Evolutionary conservation across 2,329 filamentous ascomycete genomes (phyloP).

Genomic region (Cryphonectria naterciae): DNA sequence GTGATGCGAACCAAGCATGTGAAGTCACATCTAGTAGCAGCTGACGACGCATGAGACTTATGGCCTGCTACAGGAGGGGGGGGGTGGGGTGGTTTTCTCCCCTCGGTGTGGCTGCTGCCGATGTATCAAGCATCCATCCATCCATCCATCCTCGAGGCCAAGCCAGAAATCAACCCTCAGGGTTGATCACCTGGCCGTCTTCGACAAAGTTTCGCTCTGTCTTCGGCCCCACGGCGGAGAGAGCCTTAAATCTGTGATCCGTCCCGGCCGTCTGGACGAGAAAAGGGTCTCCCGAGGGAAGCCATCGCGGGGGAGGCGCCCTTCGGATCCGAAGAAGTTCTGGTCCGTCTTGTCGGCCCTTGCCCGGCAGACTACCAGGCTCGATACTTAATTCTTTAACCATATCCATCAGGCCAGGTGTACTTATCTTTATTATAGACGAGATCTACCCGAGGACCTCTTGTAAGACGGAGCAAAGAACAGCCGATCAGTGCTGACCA

Average conservation of each 20-base stretch:
- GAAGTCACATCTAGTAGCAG: not conserved
- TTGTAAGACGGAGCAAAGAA: conserved; percentile 21
- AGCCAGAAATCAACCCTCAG: not conserved
- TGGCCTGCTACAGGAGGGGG: not conserved
- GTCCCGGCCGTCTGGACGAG: not conserved
- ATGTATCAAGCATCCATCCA: not conserved
- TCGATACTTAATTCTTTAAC: not conserved
- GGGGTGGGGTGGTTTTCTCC: no score
- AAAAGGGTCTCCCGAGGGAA: not conserved
- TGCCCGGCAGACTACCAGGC: not conserved
- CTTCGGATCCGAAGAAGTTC: not conserved
- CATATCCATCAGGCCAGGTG: not conserved
- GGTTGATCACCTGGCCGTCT: not conserved
- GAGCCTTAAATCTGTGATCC: not conserved
- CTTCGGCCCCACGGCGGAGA: not conserved
- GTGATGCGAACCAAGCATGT: not conserved
- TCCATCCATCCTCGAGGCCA: not conserved
- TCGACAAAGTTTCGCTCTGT: not conserved
- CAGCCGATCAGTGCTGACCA: conserved; percentile 4
- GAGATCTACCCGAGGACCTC: not conserved
- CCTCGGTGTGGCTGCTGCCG: not conserved
- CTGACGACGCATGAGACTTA: not conserved
- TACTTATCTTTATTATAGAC: not conserved
- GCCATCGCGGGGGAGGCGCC: not conserved
- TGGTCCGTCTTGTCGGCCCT: not conserved